These are phyloP conservation scores for Aspergillus sclerotiicarbonarius DNA, from an alignment of 495 filamentous ascomycete species.

Conservation along the genomic window DNA sequence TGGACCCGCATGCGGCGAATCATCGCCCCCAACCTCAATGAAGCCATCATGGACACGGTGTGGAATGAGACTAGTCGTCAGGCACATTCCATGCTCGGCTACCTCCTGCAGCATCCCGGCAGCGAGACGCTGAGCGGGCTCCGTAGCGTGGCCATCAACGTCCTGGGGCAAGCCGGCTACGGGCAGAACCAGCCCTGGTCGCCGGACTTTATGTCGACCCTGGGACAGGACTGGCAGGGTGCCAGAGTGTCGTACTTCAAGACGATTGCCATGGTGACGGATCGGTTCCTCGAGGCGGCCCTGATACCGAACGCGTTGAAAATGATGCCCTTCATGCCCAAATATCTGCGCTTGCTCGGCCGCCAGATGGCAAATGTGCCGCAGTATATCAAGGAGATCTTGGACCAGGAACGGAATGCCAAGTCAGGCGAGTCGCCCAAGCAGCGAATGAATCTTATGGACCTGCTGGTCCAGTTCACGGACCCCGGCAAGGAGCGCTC, in stretches of 20 bases:
- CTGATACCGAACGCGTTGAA: constrained; percentile 28
- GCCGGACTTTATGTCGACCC: constrained; percentile 9
- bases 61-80: constrained; percentile 37
- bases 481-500: constrained; percentile 13
- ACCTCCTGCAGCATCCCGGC: constrained; percentile 22
- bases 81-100: constrained; percentile 28
- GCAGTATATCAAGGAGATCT: constrained; percentile 29
- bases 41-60: constrained; percentile 33
- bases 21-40: constrained; percentile 38
- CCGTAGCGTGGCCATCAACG: constrained; percentile 39
- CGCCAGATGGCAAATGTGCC: constrained; percentile 20
- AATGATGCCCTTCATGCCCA: constrained; percentile 30
- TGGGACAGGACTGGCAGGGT: constrained; percentile 10
- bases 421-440: constrained; percentile 16
- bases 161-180: constrained; percentile 39
- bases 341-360: constrained; percentile 27
- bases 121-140: constrained; percentile 25
- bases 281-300: constrained; percentile 29
- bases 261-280: constrained; percentile 28
- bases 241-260: constrained; percentile 32
- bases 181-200: constrained; percentile 31
- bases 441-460: constrained; percentile 34
- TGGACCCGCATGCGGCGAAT: constrained; percentile 42
- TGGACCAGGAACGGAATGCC: constrained; percentile 31
- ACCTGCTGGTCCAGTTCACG: constrained; percentile 37